phyloP scores from a whole-genome alignment of 2,329 filamentous ascomycete species.

The Penicillium sp. region DNA sequence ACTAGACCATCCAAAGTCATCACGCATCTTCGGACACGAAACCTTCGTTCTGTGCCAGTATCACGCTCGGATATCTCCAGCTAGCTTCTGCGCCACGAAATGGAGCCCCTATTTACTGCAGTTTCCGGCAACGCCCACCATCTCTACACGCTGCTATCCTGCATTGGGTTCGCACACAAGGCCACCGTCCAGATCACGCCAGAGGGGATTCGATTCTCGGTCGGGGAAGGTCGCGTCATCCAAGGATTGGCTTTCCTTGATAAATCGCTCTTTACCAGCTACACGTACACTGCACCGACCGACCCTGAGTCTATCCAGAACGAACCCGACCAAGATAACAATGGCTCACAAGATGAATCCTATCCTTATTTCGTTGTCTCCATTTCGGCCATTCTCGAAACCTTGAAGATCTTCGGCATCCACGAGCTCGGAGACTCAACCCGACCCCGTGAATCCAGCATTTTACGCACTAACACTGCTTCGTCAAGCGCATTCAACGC shows the following conservation, averaged over 20 bases:
- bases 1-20: slow-evolving; percentile 32
- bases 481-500: slow-evolving; percentile 73
- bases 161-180: slow-evolving; percentile 59
- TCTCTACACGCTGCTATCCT: slow-evolving; percentile 57
- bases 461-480: slow-evolving; percentile 38
- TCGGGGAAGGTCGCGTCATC: slow-evolving; percentile 84
- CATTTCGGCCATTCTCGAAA: slow-evolving; percentile 81
- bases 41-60: slow-evolving; percentile 6
- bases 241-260: slow-evolving; percentile 87
- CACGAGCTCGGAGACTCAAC: slow-evolving; percentile 53
- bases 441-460: slow-evolving; percentile 27
- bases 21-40: slow-evolving; percentile 12
- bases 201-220: slow-evolving; percentile 81
- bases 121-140: slow-evolving; percentile 61
- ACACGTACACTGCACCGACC: slow-evolving; percentile 59
- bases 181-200: slow-evolving; percentile 71
- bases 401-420: slow-evolving; percentile 88
- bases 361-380: slow-evolving; percentile 80
- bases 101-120: slow-evolving; percentile 54
- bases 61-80: not conserved
- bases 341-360: slow-evolving; percentile 35
- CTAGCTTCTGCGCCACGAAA: slow-evolving; percentile 13
- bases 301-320: slow-evolving; percentile 15
- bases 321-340: slow-evolving; percentile 30
- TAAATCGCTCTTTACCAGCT: slow-evolving; percentile 82